Evolutionary conservation across 106 monocot genomes (phyloP), one percentile per base, ranked within the genome.

Genomic region (Posidonia australis): DNA sequence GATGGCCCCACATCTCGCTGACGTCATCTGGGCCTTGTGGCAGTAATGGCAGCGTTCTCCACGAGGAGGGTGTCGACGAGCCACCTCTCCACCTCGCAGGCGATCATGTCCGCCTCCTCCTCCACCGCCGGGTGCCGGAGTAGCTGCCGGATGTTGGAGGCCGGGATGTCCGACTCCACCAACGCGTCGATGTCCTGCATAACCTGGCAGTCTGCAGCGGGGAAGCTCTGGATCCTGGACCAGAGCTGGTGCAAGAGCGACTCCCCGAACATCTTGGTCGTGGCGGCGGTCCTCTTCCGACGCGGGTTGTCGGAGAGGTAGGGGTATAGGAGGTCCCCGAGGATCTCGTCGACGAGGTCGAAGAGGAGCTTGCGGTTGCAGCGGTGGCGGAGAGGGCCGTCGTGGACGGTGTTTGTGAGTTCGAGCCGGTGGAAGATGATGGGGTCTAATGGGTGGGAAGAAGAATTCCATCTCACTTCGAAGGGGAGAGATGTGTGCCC

Each of bases 291-390:
- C 13, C 13, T n/a, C 22, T 10, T 45, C 1, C 43, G 17, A 10
- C 36, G 0, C 24, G 62, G 9, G 5, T 17, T 51, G 47, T 3
- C 29, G 67, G 29, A 6, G 41, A 52, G 22, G 0, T 42, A 10
- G 4, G 31, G 58, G 45, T 58, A 5, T 7, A 73, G 68, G 46
- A 79, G 62, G 3, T 84, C 92, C 1, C 17, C 64, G 20, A 92
- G 58, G 22, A 87, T 30, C 64, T 92, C 92, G 57, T 87, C 66
- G 12, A 80, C 77, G n/a, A 92, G 72, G 54, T 87, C 77, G 82
- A 92, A 92, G 36, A 92, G 70, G 31, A 87, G 87, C 62, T 84
- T 81, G 44, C 92, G 68, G 79, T 92, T 92, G 77, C 87, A 92
- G 36, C 84, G 76, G 69, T 77, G 81, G 16, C 69, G 64, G 1